Evolutionary conservation across 768 basidiomycete species (phyloP).

Genomic region (Ramaria sp.): DNA sequence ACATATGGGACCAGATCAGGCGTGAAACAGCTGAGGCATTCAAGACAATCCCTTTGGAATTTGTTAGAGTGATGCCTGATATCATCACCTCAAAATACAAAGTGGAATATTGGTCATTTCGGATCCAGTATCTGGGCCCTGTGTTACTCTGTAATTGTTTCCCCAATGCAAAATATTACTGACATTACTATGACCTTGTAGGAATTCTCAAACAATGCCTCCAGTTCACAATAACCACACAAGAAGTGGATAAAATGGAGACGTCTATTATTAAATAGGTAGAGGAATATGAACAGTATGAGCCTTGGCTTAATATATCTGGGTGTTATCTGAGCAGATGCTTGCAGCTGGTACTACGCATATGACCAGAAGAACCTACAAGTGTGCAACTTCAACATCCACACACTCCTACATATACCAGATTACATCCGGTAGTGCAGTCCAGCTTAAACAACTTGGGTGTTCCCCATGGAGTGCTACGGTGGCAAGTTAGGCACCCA

Average conservation of each 20-base stretch:
- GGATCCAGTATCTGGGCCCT: constrained; percentile 16
- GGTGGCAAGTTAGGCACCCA: no score
- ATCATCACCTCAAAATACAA: constrained; percentile 9
- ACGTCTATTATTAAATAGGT: constrained; percentile 13
- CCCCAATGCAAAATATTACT: no score
- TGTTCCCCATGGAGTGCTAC: constrained; percentile 27
- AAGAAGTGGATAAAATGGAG: constrained; percentile 10
- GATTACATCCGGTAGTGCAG: not conserved
- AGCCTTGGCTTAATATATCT: not conserved
- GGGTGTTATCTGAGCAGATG: not conserved
- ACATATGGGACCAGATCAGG: constrained; percentile 34
- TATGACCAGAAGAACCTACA: not conserved
- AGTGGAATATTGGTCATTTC: constrained; percentile 4
- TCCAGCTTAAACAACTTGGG: constrained; percentile 9
- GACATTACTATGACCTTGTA: no score
- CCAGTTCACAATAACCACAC: no score
- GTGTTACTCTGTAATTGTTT: no score
- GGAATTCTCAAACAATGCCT: no score
- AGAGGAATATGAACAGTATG: not conserved
- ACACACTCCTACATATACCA: not conserved
- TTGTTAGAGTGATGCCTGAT: constrained; percentile 8
- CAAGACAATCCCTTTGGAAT: constrained; percentile 18
- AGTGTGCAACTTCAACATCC: not conserved
- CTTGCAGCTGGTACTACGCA: not conserved
- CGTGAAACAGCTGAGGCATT: constrained; percentile 17